Conservation (phyloP, 2,329 filamentous ascomycete species). For the Aspergillus bombycis region DNA sequence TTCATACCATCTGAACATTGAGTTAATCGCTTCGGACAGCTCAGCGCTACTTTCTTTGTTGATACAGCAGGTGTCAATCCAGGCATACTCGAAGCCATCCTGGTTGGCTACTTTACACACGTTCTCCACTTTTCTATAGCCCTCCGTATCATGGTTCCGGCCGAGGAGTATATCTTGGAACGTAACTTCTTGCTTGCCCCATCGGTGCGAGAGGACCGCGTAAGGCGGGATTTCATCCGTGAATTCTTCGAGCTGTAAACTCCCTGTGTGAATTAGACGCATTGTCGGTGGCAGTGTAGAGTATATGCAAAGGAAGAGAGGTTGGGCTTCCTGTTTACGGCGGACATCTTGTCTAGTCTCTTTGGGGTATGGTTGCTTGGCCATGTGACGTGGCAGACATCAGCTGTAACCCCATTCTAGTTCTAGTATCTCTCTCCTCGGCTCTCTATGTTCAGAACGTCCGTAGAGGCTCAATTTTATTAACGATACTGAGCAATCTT, state of each 20-base stretch:
- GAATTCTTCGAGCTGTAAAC: background rate
- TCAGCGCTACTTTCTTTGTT: constrained; percentile 14
- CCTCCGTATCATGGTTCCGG: background rate
- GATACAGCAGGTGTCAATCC: background rate
- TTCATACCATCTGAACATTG: constrained; percentile 27
- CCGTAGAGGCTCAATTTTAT: no score
- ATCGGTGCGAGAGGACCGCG: constrained; percentile 23
- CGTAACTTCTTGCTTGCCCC: constrained; percentile 20
- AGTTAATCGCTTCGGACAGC: constrained; percentile 23
- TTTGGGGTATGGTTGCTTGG: background rate
- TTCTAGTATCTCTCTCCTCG: no score
- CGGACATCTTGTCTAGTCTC: background rate
- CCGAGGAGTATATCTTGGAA: constrained; percentile 14
- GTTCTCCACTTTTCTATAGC: background rate
- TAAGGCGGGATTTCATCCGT: constrained; percentile 6
- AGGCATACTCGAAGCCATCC: background rate
- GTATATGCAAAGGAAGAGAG: background rate
- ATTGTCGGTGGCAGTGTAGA: background rate
- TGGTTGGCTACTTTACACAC: background rate
- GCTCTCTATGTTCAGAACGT: no score
- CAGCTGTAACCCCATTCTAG: no score
- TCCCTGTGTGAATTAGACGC: background rate
- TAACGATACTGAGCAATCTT: no score
- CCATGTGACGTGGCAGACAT: background rate
- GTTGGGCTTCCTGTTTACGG: background rate